Conservation (phyloP, 352 stramenopile genomes). For the Pythium folliculosum region DNA sequence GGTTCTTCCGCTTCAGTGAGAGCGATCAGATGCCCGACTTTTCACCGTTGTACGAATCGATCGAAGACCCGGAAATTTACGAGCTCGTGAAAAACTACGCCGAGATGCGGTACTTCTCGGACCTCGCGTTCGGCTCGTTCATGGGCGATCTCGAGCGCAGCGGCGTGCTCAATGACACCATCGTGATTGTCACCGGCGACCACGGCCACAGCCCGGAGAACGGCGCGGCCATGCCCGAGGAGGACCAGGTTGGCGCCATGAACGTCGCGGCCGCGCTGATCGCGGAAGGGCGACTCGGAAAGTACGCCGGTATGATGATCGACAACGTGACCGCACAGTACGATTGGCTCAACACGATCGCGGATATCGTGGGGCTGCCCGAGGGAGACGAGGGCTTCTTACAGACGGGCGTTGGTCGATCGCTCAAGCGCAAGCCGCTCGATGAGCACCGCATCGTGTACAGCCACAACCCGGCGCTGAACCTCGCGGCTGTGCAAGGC, state of each 20-base stretch:
- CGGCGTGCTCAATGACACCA: constrained; percentile 64
- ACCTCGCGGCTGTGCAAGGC: constrained; percentile 54
- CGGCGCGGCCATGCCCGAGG: constrained; percentile 46
- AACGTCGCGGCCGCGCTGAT: constrained; percentile 56
- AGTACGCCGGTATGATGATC: constrained; percentile 39
- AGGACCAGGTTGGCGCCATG: constrained; percentile 48
- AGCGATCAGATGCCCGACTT: constrained; percentile 41
- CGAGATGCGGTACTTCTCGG: constrained; percentile 68
- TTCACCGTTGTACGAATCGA: constrained; percentile 39
- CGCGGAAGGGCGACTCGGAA: constrained; percentile 48
- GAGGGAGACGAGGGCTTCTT: constrained; percentile 38
- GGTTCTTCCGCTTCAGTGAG: constrained; percentile 50
- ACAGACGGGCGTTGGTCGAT: constrained; percentile 58
- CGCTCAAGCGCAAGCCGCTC: constrained; percentile 47
- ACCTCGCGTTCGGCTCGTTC: constrained; percentile 59
- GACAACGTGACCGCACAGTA: constrained; percentile 49
- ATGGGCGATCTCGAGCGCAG: constrained; percentile 54
- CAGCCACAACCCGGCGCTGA: constrained; percentile 58
- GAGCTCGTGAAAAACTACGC: constrained; percentile 60
- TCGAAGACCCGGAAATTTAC: constrained; percentile 36
- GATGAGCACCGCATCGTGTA: constrained; percentile 44
- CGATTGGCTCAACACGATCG: constrained; percentile 68
- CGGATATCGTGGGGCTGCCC: constrained; percentile 63
- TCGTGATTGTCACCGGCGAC: constrained; percentile 65
- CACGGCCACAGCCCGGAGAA: constrained; percentile 60